Base-by-base conservation (phyloP, 176 grass and related monocot species). In the Triticum turgidum region DNA sequence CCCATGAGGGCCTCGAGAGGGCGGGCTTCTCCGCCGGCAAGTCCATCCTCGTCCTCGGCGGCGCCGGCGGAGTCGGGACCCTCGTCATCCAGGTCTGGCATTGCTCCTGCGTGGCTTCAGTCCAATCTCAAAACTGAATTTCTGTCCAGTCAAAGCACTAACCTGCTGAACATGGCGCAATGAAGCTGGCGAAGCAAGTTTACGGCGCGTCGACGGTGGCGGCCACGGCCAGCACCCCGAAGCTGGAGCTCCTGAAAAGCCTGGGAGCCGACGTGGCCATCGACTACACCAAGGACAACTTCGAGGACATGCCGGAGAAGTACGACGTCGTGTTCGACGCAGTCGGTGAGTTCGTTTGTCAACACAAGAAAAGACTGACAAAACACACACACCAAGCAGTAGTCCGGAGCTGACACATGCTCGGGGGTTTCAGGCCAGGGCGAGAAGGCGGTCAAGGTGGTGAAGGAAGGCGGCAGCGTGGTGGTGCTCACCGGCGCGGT, bases 221-320 rank as follows among this genome's bases (percentile, higher is more conserved):
- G 0, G 92, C 97, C 3, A 98, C 94, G 24, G 78, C 92, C 24
- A 96, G 94, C 73, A 94, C 92, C 3, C 77, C 79, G 11, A 96
- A 98, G 87, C 72, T 98, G 69, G 90, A 96, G 72, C 83, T 98
- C 37, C 85, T 98, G 27, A 94, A 92, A 77, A 96, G 82, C 69
- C 86, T 96, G 7, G 93, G 96, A 32, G 92, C 88, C 33, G 92
- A 96, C 15, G 80, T 98, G 25, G 87, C 86, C 76, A 98, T 98
- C 59, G 96, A 96, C 86, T 98, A 96, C 85, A 96, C 92, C 20
- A 96, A 96, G 82, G 88, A 96, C 5, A 94, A 88, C 90, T 88
- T 94, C 10, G 85, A 98, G 2, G 92, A 98, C 30, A 79, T 91
- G 71, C 79, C 92, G 1, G 93, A 98, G 20, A 98, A 91, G 81